Evolutionary conservation across 371 early-diverging fungal genomes (phyloP).

Genomic region (Smittium culicis): DNA sequence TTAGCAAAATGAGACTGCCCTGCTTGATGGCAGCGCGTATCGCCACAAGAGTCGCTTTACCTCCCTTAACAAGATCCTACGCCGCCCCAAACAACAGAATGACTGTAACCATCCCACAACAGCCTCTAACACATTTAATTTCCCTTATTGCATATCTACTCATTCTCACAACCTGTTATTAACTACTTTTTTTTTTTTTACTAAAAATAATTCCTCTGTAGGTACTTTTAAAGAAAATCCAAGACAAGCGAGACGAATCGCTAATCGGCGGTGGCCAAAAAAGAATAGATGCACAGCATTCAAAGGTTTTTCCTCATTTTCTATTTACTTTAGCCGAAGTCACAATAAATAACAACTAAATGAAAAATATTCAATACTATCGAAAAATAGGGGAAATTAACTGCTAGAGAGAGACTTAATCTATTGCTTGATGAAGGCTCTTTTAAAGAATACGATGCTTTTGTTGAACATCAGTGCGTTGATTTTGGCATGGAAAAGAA

Average conservation of each 20-base stretch:
- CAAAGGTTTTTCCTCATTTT: slow-evolving; percentile 35
- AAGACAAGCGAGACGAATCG: slow-evolving; percentile 59
- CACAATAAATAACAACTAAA: too few species aligned
- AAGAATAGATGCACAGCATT: slow-evolving; percentile 78
- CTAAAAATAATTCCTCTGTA: too few species aligned
- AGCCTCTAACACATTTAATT: too few species aligned
- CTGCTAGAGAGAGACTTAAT: slow-evolving; percentile 84
- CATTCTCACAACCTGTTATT: too few species aligned
- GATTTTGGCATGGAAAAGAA: slow-evolving; percentile 86
- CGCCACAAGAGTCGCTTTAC: not conserved
- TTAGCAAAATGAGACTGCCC: not conserved
- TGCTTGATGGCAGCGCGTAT: not conserved
- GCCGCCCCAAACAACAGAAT: slow-evolving; percentile 21
- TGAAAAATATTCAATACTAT: not conserved
- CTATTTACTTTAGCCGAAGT: not conserved
- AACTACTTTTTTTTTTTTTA: too few species aligned
- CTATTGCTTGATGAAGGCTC: slow-evolving; percentile 73
- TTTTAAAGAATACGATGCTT: slow-evolving; percentile 87
- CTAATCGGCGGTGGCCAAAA: slow-evolving; percentile 68
- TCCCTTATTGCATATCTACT: too few species aligned
- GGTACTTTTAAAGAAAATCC: slow-evolving; percentile 36
- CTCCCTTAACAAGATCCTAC: slow-evolving; percentile 7
- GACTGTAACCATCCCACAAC: slow-evolving; percentile 9
- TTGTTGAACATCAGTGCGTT: slow-evolving; percentile 86
- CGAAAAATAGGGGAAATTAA: slow-evolving; percentile 76